Percentiles rank a stretch among this genome's conserved stretches.
phyloP scores from a whole-genome alignment of 495 filamentous ascomycete species.

The Penicillium salamii region DNA sequence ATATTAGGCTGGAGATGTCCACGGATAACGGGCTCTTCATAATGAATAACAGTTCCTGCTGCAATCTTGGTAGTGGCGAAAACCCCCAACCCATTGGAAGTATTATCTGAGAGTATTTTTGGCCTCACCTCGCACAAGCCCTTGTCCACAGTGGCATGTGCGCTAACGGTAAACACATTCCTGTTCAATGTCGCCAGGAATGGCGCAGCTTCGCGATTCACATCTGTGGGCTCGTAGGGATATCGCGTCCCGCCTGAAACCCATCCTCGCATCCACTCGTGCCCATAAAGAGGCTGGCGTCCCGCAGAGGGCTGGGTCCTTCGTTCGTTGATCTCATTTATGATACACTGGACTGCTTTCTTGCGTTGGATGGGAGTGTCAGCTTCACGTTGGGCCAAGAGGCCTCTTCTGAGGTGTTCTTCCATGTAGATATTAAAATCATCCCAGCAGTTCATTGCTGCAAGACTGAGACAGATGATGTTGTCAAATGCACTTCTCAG shows the following conservation, averaged over 20 bases:
- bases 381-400: slow-evolving; percentile 11
- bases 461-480: slow-evolving; percentile 27
- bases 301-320: neutral
- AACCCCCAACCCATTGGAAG: slow-evolving; percentile 16
- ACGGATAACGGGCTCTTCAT: slow-evolving; percentile 28
- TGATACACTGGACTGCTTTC: neutral
- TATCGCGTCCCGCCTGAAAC: slow-evolving; percentile 15
- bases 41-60: slow-evolving; percentile 17
- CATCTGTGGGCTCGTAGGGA: slow-evolving; percentile 25
- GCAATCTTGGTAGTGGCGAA: slow-evolving; percentile 22
- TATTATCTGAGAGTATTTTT: neutral
- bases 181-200: slow-evolving; percentile 14
- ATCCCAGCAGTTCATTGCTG: slow-evolving; percentile 25
- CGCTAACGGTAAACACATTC: slow-evolving; percentile 10
- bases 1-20: slow-evolving; percentile 20
- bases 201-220: slow-evolving; percentile 4
- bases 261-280: slow-evolving; percentile 19
- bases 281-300: slow-evolving; percentile 14
- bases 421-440: slow-evolving; percentile 19
- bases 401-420: neutral
- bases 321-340: neutral
- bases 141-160: too few relatives aligned
- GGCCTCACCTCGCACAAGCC: neutral
- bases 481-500: slow-evolving; percentile 23
- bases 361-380: slow-evolving; percentile 11